Conservation (phyloP, 179 eudicot species). For the Monotropa hypopitys region DNA sequence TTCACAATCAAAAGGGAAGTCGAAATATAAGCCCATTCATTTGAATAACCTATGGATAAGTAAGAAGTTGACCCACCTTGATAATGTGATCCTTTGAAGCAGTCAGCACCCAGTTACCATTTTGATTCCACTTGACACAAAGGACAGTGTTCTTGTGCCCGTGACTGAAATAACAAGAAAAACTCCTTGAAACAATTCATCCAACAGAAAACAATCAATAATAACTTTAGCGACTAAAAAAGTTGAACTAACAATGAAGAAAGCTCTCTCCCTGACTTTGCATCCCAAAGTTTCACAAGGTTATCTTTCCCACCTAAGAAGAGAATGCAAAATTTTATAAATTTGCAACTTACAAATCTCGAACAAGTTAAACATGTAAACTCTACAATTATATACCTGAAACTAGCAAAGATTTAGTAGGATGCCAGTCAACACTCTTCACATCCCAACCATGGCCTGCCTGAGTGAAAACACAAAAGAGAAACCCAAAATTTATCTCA, state of each 20-base stretch:
- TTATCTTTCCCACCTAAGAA: slow-evolving; percentile 83
- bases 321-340: background rate
- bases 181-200: background rate
- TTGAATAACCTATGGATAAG: background rate
- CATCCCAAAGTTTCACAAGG: slow-evolving; percentile 96
- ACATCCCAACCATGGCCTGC: slow-evolving; percentile 99
- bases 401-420: slow-evolving; percentile 75
- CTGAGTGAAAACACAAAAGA: slow-evolving; percentile 55
- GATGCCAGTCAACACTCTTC: slow-evolving; percentile 98
- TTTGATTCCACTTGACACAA: slow-evolving; percentile 85
- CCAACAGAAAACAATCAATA: background rate
- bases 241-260: slow-evolving; percentile 58
- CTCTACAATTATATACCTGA: slow-evolving; percentile 44
- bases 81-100: slow-evolving; percentile 96
- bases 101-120: slow-evolving; percentile 94
- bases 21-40: background rate
- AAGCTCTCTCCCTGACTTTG: slow-evolving; percentile 80
- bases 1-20: background rate
- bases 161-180: slow-evolving; percentile 49
- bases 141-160: slow-evolving; percentile 96
- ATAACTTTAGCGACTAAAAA: background rate
- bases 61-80: slow-evolving; percentile 37
- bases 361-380: background rate
- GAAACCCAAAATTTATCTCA: slow-evolving; percentile 40
- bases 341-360: background rate